Conservation (phyloP, 1,139 yeast species). For the Wickerhamomyces sp. region DNA sequence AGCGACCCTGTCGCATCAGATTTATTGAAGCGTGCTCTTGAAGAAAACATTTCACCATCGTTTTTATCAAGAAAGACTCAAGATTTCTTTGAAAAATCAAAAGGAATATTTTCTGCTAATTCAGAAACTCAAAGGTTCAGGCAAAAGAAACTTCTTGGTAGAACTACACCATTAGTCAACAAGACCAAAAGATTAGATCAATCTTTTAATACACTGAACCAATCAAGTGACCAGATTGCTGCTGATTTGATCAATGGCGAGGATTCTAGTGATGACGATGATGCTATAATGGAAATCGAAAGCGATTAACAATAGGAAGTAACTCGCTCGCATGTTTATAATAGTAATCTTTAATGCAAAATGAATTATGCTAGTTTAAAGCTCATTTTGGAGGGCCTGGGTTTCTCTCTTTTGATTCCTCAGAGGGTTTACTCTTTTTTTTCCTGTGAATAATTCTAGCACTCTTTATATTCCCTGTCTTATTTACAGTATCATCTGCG, state of each 20-base stretch:
- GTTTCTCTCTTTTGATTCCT: too few relatives aligned
- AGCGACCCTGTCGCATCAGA: slow-evolving; percentile 85
- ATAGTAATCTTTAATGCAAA: too few relatives aligned
- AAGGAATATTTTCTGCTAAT: slow-evolving; percentile 8
- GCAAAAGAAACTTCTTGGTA: slow-evolving; percentile 4
- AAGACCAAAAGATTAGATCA: slow-evolving; percentile 18
- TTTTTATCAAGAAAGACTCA: slow-evolving; percentile 1
- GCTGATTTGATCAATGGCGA: slow-evolving; percentile 45
- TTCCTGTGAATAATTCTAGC: too few relatives aligned
- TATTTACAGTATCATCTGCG: too few relatives aligned
- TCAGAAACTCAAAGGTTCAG: slow-evolving; percentile 13
- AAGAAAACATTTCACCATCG: slow-evolving; percentile 40
- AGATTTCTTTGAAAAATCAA: slow-evolving; percentile 15
- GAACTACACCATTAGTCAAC: slow-evolving; percentile 27
- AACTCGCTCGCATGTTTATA: not conserved
- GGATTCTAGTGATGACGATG: slow-evolving; percentile 55
- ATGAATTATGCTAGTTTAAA: too few relatives aligned
- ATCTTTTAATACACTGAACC: slow-evolving; percentile 14
- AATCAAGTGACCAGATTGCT: slow-evolving; percentile 25
- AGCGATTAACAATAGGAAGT: slow-evolving; percentile 33
- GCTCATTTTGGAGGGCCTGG: too few relatives aligned
- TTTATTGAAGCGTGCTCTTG: slow-evolving; percentile 74
- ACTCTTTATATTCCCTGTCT: too few relatives aligned
- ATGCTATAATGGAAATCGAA: slow-evolving; percentile 61
- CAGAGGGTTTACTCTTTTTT: too few relatives aligned